Percentiles rank a stretch among this genome's conserved stretches.
Conservation (phyloP, 768 basidiomycete species). For the Sporobolomyces pararoseus region DNA sequence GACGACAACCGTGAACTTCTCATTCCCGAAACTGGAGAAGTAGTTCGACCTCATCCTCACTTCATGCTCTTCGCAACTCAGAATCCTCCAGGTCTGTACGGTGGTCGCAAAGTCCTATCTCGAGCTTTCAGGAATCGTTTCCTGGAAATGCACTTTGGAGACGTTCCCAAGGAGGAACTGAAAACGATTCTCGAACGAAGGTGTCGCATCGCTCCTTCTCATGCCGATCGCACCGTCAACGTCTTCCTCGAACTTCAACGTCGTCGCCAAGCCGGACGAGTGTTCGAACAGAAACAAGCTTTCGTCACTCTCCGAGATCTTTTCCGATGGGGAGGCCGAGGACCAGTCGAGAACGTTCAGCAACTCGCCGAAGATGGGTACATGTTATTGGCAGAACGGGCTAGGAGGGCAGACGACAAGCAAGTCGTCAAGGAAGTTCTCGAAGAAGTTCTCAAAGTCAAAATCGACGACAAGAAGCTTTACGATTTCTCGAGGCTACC, state of each 20-base stretch:
- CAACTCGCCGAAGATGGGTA: slow-evolving; percentile 93
- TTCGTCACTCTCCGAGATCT: slow-evolving; percentile 95
- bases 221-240: slow-evolving; percentile 79
- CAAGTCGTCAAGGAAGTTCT: slow-evolving; percentile 85
- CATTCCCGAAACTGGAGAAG: slow-evolving; percentile 92
- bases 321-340: slow-evolving; percentile 92
- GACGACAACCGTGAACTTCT: slow-evolving; percentile 97
- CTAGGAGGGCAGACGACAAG: slow-evolving; percentile 79
- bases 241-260: slow-evolving; percentile 93
- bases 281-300: slow-evolving; percentile 95
- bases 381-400: slow-evolving; percentile 91
- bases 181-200: slow-evolving; percentile 90
- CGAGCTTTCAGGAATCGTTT: slow-evolving; percentile 96
- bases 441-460: slow-evolving; percentile 81
- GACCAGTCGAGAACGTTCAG: slow-evolving; percentile 74
- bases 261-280: slow-evolving; percentile 78
- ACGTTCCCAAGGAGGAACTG: slow-evolving; percentile 88
- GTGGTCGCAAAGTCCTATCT: slow-evolving; percentile 87
- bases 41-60: slow-evolving; percentile 84
- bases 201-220: slow-evolving; percentile 88
- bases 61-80: slow-evolving; percentile 99
- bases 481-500: slow-evolving; percentile 54
- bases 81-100: slow-evolving; percentile 93
- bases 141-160: slow-evolving; percentile 93
- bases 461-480: slow-evolving; percentile 65